phyloP scores from a whole-genome alignment of 805 yeast genomes.

The Zygoascus flipseniorum region DNA sequence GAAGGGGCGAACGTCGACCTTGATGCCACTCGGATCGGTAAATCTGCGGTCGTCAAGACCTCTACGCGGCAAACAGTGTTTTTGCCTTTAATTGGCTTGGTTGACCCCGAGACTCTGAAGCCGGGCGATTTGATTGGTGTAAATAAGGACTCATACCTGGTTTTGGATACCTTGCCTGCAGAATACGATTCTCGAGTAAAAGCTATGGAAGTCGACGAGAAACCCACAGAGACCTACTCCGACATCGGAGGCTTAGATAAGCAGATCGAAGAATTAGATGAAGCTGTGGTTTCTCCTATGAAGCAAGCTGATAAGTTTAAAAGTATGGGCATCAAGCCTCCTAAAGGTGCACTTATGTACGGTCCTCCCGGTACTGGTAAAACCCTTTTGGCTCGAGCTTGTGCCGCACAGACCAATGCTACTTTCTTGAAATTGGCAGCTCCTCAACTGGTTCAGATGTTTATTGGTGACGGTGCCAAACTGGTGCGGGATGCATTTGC shows the following conservation, averaged over 20 bases:
- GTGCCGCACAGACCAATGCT: conserved; percentile 98
- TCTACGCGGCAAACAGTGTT: conserved; percentile 97
- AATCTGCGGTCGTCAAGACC: conserved; percentile 97
- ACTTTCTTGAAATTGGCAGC: conserved; percentile 95
- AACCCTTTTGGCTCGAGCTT: conserved; percentile 92
- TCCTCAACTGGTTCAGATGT: conserved; percentile 96
- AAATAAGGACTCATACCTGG: conserved; percentile 89
- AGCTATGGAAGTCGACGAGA: conserved; percentile 99
- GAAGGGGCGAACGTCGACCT: conserved; percentile 95
- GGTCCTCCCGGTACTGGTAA: conserved; percentile 99
- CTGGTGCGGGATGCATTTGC: conserved; percentile 96
- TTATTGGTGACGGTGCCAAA: conserved; percentile 98
- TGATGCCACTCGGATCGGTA: conserved; percentile 85
- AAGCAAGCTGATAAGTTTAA: conserved; percentile 96
- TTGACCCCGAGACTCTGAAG: conserved; percentile 80
- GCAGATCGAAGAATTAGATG: conserved; percentile 96
- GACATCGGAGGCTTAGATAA: conserved; percentile 98
- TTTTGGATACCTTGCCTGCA: conserved; percentile 89
- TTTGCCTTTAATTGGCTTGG: conserved; percentile 90
- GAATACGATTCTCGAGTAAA: conserved; percentile 97
- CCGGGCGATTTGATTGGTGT: conserved; percentile 99
- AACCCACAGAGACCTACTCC: conserved; percentile 93
- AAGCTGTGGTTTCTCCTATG: conserved; percentile 97
- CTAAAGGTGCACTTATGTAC: conserved; percentile 96
- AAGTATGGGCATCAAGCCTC: conserved; percentile 90